These are phyloP conservation scores for Dothistroma septosporum DNA, from an alignment of 2,329 filamentous ascomycete genomes.

Conservation along the genomic window DNA sequence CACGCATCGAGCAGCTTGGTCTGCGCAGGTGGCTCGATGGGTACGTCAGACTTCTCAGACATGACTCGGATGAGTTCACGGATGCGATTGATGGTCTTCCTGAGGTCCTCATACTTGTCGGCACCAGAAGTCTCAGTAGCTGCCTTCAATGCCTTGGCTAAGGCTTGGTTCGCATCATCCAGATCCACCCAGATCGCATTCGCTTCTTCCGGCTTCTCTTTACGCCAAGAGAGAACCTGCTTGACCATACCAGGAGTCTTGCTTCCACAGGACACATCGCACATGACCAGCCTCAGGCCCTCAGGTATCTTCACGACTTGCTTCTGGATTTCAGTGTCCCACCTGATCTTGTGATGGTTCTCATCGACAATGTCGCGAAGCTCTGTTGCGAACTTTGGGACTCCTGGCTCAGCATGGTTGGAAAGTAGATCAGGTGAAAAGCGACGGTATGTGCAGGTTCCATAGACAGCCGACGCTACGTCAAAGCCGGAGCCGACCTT, in stretches of 20 bases:
- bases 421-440: constrained; percentile 77
- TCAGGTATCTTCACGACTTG: constrained; percentile 65
- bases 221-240: constrained; percentile 78
- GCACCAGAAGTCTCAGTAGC: constrained; percentile 46
- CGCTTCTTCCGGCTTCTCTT: constrained; percentile 59
- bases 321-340: constrained; percentile 76
- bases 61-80: constrained; percentile 67
- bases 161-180: constrained; percentile 67
- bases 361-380: constrained; percentile 66
- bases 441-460: constrained; percentile 84
- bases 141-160: constrained; percentile 61
- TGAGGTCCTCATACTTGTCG: constrained; percentile 51
- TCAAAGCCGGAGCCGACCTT: constrained; percentile 97
- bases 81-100: constrained; percentile 49
- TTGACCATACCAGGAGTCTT: constrained; percentile 96
- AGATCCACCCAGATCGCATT: constrained; percentile 69
- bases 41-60: constrained; percentile 69
- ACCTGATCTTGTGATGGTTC: constrained; percentile 46
- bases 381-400: constrained; percentile 61
- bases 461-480: constrained; percentile 87
- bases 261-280: constrained; percentile 90
- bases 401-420: constrained; percentile 61
- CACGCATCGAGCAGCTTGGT: constrained; percentile 78
- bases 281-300: constrained; percentile 80
- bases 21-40: constrained; percentile 84